Percentiles rank a stretch among this genome's conserved stretches.
These are phyloP conservation scores for Cryphonectria naterciae DNA, from an alignment of 2,329 filamentous ascomycete genomes.

Conservation along the genomic window DNA sequence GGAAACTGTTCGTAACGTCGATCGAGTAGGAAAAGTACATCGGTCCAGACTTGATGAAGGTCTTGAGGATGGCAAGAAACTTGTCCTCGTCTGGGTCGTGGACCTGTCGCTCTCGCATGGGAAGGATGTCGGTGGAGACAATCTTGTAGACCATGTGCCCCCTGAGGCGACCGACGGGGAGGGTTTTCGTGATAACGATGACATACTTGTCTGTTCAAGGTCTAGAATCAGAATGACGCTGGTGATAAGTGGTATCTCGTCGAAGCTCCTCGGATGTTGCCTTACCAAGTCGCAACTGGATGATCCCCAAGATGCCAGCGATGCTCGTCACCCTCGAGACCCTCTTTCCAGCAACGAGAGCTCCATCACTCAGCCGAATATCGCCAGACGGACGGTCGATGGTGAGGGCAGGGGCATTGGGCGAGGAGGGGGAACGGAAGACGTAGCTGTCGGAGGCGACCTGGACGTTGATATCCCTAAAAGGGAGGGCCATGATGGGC, in stretches of 20 bases:
- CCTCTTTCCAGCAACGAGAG: slow-evolving; percentile 74
- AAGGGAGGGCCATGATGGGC: slow-evolving; percentile 61
- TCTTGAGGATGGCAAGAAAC: slow-evolving; percentile 82
- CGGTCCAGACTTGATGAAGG: slow-evolving; percentile 78
- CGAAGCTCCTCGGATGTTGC: slow-evolving; percentile 23
- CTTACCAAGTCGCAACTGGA: slow-evolving; percentile 88
- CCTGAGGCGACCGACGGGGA: slow-evolving; percentile 87
- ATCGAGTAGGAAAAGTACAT: slow-evolving; percentile 99
- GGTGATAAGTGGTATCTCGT: background rate
- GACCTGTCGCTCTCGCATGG: slow-evolving; percentile 87
- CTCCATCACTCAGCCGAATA: slow-evolving; percentile 80
- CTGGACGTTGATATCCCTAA: slow-evolving; percentile 96
- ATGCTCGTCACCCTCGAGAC: slow-evolving; percentile 80
- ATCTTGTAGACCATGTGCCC: slow-evolving; percentile 97
- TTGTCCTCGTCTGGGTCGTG: slow-evolving; percentile 93
- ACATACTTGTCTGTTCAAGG: slow-evolving; percentile 81
- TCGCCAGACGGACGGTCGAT: slow-evolving; percentile 93
- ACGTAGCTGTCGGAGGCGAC: slow-evolving; percentile 90
- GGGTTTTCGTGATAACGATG: slow-evolving; percentile 92
- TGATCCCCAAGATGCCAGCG: slow-evolving; percentile 90
- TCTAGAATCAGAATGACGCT: background rate
- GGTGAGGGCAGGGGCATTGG: slow-evolving; percentile 82
- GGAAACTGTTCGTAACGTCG: slow-evolving; percentile 95
- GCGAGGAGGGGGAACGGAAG: slow-evolving; percentile 93
- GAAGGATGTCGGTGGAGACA: slow-evolving; percentile 86